A percentile compares a stretch with the other conserved stretches of the same genome.
Evolutionary conservation across 768 basidiomycete species (phyloP).

Genomic region (Serpula lacrymans): DNA sequence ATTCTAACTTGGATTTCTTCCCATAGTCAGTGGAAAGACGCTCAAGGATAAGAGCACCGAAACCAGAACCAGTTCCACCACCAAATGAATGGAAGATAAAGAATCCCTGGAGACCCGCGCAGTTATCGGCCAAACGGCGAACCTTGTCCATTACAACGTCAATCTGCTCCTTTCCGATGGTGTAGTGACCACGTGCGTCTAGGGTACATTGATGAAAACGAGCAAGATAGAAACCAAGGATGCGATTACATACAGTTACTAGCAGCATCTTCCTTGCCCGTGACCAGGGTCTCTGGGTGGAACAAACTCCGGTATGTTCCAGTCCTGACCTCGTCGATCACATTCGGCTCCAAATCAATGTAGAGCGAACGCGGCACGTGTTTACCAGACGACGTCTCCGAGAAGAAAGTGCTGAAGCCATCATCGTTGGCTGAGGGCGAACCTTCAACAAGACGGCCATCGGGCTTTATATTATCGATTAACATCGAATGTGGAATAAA

Average conservation of each 20-base stretch:
- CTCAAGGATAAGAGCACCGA: constrained; percentile 94
- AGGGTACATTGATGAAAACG: constrained; percentile 3
- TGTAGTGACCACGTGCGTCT: constrained; percentile 99
- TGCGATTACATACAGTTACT: constrained; percentile 78
- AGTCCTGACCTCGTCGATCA: constrained; percentile 95
- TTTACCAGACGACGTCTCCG: constrained; percentile 94
- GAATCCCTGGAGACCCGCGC: constrained; percentile 95
- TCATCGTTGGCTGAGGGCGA: constrained; percentile 74
- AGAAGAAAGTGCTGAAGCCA: constrained; percentile 99
- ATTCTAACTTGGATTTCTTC: constrained; percentile 98
- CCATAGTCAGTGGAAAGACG: constrained; percentile 96
- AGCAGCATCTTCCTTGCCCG: constrained; percentile 98
- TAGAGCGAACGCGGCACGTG: constrained; percentile 97
- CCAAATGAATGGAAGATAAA: constrained; percentile 99
- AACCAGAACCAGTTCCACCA: constrained; percentile 97
- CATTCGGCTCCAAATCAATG: constrained; percentile 95
- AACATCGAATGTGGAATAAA: constrained; percentile 9
- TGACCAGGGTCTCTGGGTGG: constrained; percentile 98
- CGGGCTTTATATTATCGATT: constrained; percentile 60
- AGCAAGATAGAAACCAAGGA: constrained; percentile 5
- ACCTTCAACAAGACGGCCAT: constrained; percentile 83
- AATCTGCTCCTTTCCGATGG: constrained; percentile 97
- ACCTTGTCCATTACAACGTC: constrained; percentile 95
- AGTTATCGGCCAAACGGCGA: constrained; percentile 93
- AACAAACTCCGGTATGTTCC: constrained; percentile 96